These are phyloP conservation scores for Aspergillus pseudoviridinutans DNA, from an alignment of 2,329 filamentous ascomycete species.

Conservation along the genomic window DNA sequence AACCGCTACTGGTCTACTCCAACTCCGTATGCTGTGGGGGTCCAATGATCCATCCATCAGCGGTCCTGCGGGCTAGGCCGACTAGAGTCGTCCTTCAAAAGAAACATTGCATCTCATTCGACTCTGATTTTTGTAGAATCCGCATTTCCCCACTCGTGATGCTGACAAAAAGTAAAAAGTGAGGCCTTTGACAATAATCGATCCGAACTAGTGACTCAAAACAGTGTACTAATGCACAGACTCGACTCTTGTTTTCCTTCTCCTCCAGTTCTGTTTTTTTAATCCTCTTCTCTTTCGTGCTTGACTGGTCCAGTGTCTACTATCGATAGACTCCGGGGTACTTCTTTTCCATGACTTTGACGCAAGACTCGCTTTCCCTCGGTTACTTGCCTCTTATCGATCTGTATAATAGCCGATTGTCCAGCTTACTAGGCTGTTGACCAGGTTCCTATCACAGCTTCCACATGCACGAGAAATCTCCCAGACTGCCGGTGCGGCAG, in stretches of 20 bases:
- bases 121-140: background rate
- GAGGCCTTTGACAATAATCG: background rate
- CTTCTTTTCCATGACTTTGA: background rate
- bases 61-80: background rate
- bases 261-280: background rate
- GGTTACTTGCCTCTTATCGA: background rate
- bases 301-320: background rate
- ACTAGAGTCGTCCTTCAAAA: background rate
- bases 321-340: background rate
- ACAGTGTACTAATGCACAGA: background rate
- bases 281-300: background rate
- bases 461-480: constrained; percentile 28
- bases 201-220: background rate
- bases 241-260: background rate
- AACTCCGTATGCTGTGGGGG: background rate
- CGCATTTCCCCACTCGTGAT: background rate
- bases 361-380: background rate
- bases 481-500: constrained; percentile 72
- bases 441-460: background rate
- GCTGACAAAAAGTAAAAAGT: background rate
- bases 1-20: no score
- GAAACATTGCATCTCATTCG: background rate
- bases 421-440: background rate
- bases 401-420: background rate
- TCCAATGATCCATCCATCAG: background rate